Evolutionary conservation across 2,329 filamentous ascomycete genomes (phyloP).

Genomic region (Aphanoascus verrucosus): DNA sequence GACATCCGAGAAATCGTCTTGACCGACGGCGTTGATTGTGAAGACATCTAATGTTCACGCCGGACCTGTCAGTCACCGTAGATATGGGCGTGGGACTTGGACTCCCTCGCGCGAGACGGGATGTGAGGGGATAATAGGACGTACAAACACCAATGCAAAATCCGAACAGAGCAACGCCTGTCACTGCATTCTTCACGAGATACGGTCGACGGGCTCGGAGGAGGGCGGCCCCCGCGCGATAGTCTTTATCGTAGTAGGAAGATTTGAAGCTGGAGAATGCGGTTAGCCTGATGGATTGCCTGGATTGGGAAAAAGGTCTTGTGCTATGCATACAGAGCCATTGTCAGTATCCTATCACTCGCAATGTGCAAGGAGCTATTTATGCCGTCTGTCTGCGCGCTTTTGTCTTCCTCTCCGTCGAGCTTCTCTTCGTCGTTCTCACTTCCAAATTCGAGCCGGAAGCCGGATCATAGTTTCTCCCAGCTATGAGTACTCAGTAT

Average conservation of each 20-base stretch:
- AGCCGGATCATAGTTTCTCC: too few relatives aligned
- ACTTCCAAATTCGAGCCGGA: too few relatives aligned
- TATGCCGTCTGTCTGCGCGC: too few relatives aligned
- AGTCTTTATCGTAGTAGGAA: constrained; percentile 85
- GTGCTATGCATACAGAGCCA: constrained; percentile 13
- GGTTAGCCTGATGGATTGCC: constrained; percentile 2
- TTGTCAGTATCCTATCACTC: background rate
- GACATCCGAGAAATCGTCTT: constrained; percentile 95
- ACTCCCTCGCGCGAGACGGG: background rate
- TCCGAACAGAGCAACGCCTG: constrained; percentile 61
- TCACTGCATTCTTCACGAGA: constrained; percentile 76
- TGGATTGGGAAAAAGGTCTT: background rate
- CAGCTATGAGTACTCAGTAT: background rate
- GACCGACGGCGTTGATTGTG: constrained; percentile 75
- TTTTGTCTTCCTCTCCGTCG: too few relatives aligned
- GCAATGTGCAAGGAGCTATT: too few relatives aligned
- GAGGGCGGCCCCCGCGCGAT: constrained; percentile 76
- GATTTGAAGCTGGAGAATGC: constrained; percentile 48
- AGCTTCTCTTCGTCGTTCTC: too few relatives aligned
- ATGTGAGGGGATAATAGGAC: constrained; percentile 31
- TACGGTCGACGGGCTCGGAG: constrained; percentile 87
- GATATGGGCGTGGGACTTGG: background rate
- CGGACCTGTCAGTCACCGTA: background rate
- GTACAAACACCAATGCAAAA: constrained; percentile 81
- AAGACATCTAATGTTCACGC: constrained; percentile 45